A percentile compares a stretch with the other conserved stretches of the same genome.
These are phyloP conservation scores for Nemania abortiva DNA, from an alignment of 2,329 filamentous ascomycete genomes.

Conservation along the genomic window DNA sequence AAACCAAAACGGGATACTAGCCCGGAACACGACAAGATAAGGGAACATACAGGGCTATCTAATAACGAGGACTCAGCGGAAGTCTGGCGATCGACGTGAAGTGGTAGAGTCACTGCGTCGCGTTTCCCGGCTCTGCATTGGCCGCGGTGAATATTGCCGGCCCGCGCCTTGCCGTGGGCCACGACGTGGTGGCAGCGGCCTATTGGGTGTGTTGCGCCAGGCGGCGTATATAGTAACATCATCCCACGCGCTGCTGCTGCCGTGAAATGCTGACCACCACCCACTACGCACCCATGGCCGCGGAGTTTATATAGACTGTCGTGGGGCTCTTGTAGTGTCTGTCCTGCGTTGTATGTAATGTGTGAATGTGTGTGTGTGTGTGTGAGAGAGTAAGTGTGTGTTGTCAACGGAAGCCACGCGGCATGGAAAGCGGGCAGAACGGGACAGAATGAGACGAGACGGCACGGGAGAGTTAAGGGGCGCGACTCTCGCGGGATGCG, in stretches of 20 bases:
- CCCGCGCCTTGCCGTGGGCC: slow-evolving; percentile 5
- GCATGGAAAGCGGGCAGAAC: slow-evolving; percentile 24
- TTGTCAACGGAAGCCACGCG: slow-evolving; percentile 12
- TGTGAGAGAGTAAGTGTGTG: too few relatives aligned
- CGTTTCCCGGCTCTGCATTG: slow-evolving; percentile 6
- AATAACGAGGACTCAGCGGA: slow-evolving; percentile 2
- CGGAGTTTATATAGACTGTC: not conserved
- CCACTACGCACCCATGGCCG: slow-evolving; percentile 2
- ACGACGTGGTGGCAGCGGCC: not conserved
- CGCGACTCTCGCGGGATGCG: slow-evolving; percentile 7
- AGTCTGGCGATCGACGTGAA: slow-evolving; percentile 13
- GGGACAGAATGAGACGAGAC: slow-evolving; percentile 23
- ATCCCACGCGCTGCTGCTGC: slow-evolving; percentile 3
- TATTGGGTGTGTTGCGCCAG: slow-evolving; percentile 11
- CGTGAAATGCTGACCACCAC: slow-evolving; percentile 30
- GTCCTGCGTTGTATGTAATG: not conserved
- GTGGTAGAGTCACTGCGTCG: slow-evolving; percentile 8
- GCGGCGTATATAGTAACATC: slow-evolving; percentile 2
- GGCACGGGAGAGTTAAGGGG: slow-evolving; percentile 17
- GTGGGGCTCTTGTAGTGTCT: not conserved
- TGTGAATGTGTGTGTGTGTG: too few relatives aligned
- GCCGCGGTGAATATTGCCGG: slow-evolving; percentile 18
- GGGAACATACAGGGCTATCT: not conserved
- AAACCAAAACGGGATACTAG: slow-evolving; percentile 13
- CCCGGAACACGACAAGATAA: slow-evolving; percentile 2